Evolutionary conservation across 768 basidiomycete species (phyloP).

Genomic region (Amyloporia xantha): DNA sequence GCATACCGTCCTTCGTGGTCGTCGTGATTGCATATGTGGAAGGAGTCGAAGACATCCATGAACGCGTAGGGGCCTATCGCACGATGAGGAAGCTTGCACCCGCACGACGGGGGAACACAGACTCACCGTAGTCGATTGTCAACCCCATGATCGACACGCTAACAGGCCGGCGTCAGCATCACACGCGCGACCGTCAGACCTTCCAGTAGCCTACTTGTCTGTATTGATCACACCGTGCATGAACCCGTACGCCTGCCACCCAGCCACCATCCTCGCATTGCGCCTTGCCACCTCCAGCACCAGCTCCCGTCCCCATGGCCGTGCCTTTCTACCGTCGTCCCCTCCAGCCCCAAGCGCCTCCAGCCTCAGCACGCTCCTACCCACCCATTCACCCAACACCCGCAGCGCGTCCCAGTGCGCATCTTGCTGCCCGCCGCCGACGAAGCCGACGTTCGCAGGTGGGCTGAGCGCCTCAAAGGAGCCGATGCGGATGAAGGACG

Average conservation of each 20-base stretch:
- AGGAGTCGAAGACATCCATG: slow-evolving; percentile 86
- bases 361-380: slow-evolving; percentile 49
- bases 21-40: slow-evolving; percentile 88
- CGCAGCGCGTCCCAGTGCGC: slow-evolving; percentile 71
- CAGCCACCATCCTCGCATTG: slow-evolving; percentile 90
- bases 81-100: background rate
- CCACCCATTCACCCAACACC: slow-evolving; percentile 71
- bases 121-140: slow-evolving; percentile 69
- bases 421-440: slow-evolving; percentile 73
- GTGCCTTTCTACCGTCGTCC: slow-evolving; percentile 33
- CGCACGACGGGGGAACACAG: background rate
- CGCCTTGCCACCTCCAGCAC: slow-evolving; percentile 74
- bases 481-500: slow-evolving; percentile 89
- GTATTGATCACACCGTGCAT: slow-evolving; percentile 98
- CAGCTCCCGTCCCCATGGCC: slow-evolving; percentile 65
- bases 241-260: slow-evolving; percentile 92
- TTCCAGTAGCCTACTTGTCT: slow-evolving; percentile 56
- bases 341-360: slow-evolving; percentile 26
- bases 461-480: slow-evolving; percentile 83
- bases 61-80: slow-evolving; percentile 78
- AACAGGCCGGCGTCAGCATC: background rate
- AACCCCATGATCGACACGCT: slow-evolving; percentile 71
- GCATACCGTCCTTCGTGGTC: slow-evolving; percentile 76
- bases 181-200: background rate
- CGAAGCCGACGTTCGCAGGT: slow-evolving; percentile 53